Percentiles rank a stretch among this genome's conserved stretches.
Conservation (phyloP, 306 rosid species). For the Rosa rugosa region DNA sequence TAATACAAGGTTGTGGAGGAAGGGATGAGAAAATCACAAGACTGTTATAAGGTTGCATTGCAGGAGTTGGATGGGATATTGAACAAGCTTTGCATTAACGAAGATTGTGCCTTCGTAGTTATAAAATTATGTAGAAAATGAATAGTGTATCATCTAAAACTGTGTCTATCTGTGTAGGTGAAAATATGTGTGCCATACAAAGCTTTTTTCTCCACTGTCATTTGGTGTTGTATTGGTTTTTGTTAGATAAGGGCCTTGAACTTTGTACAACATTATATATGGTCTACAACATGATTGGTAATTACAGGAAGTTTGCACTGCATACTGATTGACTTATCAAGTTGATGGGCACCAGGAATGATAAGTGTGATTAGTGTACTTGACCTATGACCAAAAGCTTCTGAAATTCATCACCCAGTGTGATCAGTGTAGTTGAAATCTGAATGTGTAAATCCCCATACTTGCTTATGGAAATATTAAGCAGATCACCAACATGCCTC, state of each 20-base stretch:
- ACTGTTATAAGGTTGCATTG: conserved; percentile 37
- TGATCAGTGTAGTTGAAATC: no score
- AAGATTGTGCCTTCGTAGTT: conserved; percentile 19
- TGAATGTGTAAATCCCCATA: no score
- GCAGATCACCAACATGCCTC: no score
- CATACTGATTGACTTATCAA: conserved; percentile 86
- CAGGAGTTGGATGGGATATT: conserved; percentile 49
- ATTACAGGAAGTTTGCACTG: conserved; percentile 89
- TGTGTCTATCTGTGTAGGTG: not conserved
- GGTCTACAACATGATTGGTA: not conserved
- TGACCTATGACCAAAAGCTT: no score
- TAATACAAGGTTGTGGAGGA: conserved; percentile 68
- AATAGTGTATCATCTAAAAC: conserved; percentile 2
- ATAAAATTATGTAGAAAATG: not conserved
- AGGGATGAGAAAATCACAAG: conserved; percentile 56
- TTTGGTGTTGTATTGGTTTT: not conserved
- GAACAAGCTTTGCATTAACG: conserved; percentile 49
- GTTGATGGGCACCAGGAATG: not conserved
- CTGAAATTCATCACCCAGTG: no score
- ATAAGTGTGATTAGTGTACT: no score
- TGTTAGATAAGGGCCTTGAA: not conserved
- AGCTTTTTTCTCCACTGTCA: not conserved
- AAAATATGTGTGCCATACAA: conserved; percentile 4
- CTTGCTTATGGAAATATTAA: no score
- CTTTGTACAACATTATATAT: not conserved